Base-by-base conservation (phyloP, 495 filamentous ascomycete species). In the Astrothelium macrocarpum region DNA sequence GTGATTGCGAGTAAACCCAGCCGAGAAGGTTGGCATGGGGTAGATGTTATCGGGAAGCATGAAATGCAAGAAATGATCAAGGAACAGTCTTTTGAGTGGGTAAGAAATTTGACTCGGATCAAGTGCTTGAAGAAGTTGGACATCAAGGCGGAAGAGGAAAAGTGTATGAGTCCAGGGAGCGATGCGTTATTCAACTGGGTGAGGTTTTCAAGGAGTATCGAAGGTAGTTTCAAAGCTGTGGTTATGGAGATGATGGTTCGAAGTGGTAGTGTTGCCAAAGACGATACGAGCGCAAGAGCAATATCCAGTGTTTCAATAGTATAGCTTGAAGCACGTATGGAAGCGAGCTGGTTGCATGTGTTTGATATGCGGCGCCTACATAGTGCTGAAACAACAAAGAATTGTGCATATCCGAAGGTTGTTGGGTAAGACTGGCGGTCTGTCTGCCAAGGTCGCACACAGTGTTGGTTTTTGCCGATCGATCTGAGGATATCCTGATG, bases 191-290 rank as follows among this genome's bases (percentile, higher is more conserved):
- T 74, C 23, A 75, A 79, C 58, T 82, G 78, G 67, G 73, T 79
- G 10, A 75, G 77, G 16, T 80, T 83, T 62, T 81, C 78, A n/a
- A 72, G 71, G 7, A 79, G 78, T 29, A 77, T 84, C 7, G 79
- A 83, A 65, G 70, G 61, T 16, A 78, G 77, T 12, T 77, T 84
- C 67, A 71, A 71, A 31, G 76, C 79, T 60, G 82, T 75, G 66
- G 60, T 84, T 39, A 72, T 63, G 59, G 69, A 64, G 43, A 65
- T 73, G 66, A 69, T 75, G 73, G 18, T 75, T 5, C 32, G 34
- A 4, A 29, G 20, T 16, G 20, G 25, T 16, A 9, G 10, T 56
- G 25, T 56, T 56, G 49, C 5, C 5, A 7, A 5, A 20, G 16
- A 20, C 25, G 20, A 56, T 26, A 56, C 4, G 20, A 23, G 5